phyloP scores from a whole-genome alignment of 768 basidiomycete genomes.

The Suillus lakei region DNA sequence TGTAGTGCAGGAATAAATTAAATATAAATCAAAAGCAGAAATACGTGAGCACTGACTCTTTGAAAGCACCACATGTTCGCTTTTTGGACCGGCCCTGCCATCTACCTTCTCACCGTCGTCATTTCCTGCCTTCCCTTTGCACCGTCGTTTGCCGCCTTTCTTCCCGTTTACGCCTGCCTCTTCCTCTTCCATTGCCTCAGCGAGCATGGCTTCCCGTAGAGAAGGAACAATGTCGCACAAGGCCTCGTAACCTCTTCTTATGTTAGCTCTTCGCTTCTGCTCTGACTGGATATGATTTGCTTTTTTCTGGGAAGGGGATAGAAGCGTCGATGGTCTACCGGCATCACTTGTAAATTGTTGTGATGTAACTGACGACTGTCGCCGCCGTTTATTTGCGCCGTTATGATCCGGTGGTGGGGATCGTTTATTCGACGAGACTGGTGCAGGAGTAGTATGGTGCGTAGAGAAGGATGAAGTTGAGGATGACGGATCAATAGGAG shows the following conservation, averaged over 20 bases:
- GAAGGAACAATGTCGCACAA: slow-evolving; percentile 85
- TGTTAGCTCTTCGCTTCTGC: slow-evolving; percentile 92
- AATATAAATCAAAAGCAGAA: slow-evolving; percentile 6
- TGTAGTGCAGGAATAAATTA: slow-evolving; percentile 33
- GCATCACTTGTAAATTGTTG: slow-evolving; percentile 17
- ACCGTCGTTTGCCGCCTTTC: slow-evolving; percentile 41
- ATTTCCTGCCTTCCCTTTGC: slow-evolving; percentile 42
- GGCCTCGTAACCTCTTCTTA: slow-evolving; percentile 86
- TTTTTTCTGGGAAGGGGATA: slow-evolving; percentile 87
- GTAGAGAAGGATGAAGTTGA: slow-evolving; percentile 19
- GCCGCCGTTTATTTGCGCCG: slow-evolving; percentile 39
- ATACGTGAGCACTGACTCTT: slow-evolving; percentile 66
- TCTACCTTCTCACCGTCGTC: slow-evolving; percentile 70
- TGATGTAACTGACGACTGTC: slow-evolving; percentile 23
- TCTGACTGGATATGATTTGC: slow-evolving; percentile 94
- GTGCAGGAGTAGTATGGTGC: slow-evolving; percentile 12
- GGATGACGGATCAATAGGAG: slow-evolving; percentile 24
- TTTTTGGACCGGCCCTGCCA: slow-evolving; percentile 86
- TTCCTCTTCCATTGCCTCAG: slow-evolving; percentile 60
- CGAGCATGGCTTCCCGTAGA: slow-evolving; percentile 77
- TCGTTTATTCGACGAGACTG: slow-evolving; percentile 26
- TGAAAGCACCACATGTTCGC: slow-evolving; percentile 86
- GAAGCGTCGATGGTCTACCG: slow-evolving; percentile 40
- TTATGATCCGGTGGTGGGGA: slow-evolving; percentile 30
- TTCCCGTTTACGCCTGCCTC: slow-evolving; percentile 39